Conservation (phyloP, 225 moss, liverwort and hornwort genomes). For the Marchantia paleacea region DNA sequence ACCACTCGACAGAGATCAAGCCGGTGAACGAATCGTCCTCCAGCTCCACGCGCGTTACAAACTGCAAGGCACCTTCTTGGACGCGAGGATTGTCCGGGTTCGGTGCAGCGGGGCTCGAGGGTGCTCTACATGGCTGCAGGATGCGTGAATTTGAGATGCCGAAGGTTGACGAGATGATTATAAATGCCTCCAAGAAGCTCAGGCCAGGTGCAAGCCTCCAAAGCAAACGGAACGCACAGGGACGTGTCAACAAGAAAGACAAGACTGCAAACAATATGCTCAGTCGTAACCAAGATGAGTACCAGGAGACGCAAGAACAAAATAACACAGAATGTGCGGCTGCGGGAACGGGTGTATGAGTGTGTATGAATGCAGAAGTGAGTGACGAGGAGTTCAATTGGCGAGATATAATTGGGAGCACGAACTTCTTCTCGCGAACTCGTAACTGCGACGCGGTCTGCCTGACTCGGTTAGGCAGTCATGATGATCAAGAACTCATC, state of each 20-base stretch:
- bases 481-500: neutral
- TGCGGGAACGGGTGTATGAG: neutral
- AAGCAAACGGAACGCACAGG: neutral
- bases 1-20: neutral
- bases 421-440: neutral
- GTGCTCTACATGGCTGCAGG: neutral
- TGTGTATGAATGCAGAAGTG: constrained; percentile 7
- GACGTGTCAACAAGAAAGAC: neutral
- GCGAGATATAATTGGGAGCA: neutral
- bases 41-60: neutral
- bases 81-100: neutral
- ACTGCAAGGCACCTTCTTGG: neutral
- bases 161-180: neutral
- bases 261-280: neutral
- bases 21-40: neutral
- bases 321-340: no score
- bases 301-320: neutral
- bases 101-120: neutral
- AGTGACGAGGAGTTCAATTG: neutral
- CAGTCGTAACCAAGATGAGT: neutral
- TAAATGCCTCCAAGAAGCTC: neutral
- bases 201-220: neutral
- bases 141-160: neutral
- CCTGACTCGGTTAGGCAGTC: neutral
- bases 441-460: neutral